phyloP scores from a whole-genome alignment of 176 grass and related monocot species.

The Secale cereale region DNA sequence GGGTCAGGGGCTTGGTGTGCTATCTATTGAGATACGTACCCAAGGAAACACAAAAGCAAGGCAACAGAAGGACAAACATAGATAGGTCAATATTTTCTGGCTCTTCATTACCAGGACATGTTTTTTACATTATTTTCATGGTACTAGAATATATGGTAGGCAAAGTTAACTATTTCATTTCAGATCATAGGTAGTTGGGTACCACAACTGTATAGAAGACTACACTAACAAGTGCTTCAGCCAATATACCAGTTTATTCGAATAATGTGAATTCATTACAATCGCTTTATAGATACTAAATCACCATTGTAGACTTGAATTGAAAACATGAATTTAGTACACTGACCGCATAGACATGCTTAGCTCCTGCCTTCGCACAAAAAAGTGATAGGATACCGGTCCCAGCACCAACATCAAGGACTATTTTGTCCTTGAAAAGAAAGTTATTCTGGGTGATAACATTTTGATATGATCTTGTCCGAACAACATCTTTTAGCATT shows the following conservation, averaged over 20 bases:
- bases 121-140: not conserved
- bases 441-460: constrained; percentile 84
- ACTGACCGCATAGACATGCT: constrained; percentile 96
- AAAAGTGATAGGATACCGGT: constrained; percentile 97
- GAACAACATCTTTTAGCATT: constrained; percentile 94
- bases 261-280: not conserved
- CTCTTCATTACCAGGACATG: not conserved
- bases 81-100: not conserved
- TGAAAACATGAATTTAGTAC: not conserved
- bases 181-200: not conserved
- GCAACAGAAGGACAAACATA: not conserved
- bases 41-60: not conserved
- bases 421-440: constrained; percentile 94
- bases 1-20: not conserved
- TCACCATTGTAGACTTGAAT: not conserved
- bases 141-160: not conserved
- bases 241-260: constrained; percentile 7
- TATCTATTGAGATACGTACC: not conserved
- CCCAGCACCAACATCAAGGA: constrained; percentile 93
- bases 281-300: not conserved
- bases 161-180: not conserved
- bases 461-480: constrained; percentile 90
- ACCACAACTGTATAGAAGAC: not conserved
- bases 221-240: not conserved
- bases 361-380: constrained; percentile 94